Base-by-base conservation (phyloP, 371 early-diverging fungal genomes). In the Circinella minor region DNA sequence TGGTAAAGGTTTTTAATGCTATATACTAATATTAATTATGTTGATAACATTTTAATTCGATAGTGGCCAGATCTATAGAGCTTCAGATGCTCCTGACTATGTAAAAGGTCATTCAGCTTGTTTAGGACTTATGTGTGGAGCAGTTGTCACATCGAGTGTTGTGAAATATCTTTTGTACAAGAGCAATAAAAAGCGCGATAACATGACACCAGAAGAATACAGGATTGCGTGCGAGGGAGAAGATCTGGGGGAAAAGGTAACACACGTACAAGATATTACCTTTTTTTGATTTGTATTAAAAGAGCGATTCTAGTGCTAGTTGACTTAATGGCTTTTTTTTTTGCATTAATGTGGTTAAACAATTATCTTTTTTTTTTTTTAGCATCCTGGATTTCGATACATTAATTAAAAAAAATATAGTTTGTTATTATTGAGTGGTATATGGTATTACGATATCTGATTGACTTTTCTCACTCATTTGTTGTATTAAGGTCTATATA, bases 11-110 rank as follows among this genome's bases (percentile, higher is more conserved):
- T 9, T 43, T 43, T 27, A 27, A 27, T 27, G 27, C 27, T 27
- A 27, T 27, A 2, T 27, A 27, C 0, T 27, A 27, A 27, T 27
- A 27, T 27, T 27, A 27, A 27, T 2, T 27, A 27, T 27, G 27
- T 27, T 27, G 11, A 43, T 43, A 43, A 9, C 43, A 43, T 43
- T 11, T 43, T 43, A 11, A 43, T 36, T 37, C 39, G 17, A 89
- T 69, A 86, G 86, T 14, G 88, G 89, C 15, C 90, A 88, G 60
- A 2, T 27, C 27, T 92, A 92, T 71, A 79, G 88, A 36, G 79
- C 79, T 8, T 67, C 78, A 20, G 91, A 91, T 69, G 88, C 83
- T 7, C 90, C 89, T 3, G 55, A 3, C 36, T 91, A 88, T 73
- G 68, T 74, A 5, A 73, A 73, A 14, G 87, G 84, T 10, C 86